Base-by-base conservation (phyloP, 371 early-diverging fungal species). In the Mortierella sp. region DNA sequence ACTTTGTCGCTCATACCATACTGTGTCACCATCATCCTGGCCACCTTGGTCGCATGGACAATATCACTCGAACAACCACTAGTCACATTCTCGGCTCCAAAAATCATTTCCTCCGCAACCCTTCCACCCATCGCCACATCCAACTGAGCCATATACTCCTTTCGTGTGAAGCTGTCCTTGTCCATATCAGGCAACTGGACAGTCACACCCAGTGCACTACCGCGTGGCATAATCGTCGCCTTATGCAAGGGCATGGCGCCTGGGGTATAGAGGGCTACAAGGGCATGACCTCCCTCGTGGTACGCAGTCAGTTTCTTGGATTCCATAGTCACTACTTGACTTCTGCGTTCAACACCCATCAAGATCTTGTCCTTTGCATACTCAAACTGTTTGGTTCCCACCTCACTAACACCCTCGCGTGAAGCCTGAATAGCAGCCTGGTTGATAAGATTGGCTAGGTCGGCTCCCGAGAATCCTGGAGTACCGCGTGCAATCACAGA, bases 71-170 rank as follows among this genome's bases (percentile, higher is more conserved):
- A 89, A 5, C 97, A 96, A 7, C 99, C 99, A 37, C 96, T 94
- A 0, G 98, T 97, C 16, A 99, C 96, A 80, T 96, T 93, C 9
- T 97, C 97, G 0, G 84, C 68, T 11, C 99, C 99, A 88, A 92
- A 97, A 15, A 98, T 90, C 64, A 99, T 80, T 70, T 98, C 97
- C 74, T 99, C 99, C 4, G 98, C 99, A 1, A 94, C 95, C 7
- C 98, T 89, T 7, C 99, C 99, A 26, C 98, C 99, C 96, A 99
- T 95, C 75, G 95, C 93, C 9, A 99, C 97, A 81, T 99, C 99
- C 23, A 99, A 80, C 82, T 90, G 91, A 0, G 99, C 98, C 51
- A 90, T 62, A 66, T 92, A 92, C 80, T 98, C 97, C 50, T 90
- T 85, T 70, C 90, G 88, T 25, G 94, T 96, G 72, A 87, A 92